Conservation (phyloP, 2,329 filamentous ascomycete species). For the Trichoderma koningiopsis region DNA sequence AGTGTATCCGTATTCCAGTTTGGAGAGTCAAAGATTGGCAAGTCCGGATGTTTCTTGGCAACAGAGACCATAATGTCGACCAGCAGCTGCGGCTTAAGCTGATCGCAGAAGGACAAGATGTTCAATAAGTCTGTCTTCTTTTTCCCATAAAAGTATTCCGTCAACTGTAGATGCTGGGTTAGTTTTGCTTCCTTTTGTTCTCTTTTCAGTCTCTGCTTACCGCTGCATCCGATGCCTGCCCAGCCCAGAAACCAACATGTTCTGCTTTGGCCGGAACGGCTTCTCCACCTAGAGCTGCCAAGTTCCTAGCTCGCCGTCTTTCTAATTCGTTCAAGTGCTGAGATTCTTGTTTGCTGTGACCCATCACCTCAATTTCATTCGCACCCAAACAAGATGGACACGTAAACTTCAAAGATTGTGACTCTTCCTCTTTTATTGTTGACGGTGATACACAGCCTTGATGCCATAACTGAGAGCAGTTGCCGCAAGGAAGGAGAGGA, state of each 20-base stretch:
- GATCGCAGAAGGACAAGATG: constrained; percentile 46
- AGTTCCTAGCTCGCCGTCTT: constrained; percentile 36
- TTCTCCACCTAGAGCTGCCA: constrained; percentile 39
- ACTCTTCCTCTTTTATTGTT: constrained; percentile 12
- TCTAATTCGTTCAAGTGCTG: constrained; percentile 36
- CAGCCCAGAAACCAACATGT: constrained; percentile 44
- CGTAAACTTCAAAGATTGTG: constrained; percentile 20
- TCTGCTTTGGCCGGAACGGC: constrained; percentile 41
- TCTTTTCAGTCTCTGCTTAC: constrained; percentile 34
- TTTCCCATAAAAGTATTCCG: constrained; percentile 44
- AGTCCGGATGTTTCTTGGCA: constrained; percentile 46
- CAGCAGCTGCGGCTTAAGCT: constrained; percentile 45
- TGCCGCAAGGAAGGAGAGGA: constrained; percentile 29
- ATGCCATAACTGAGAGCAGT: constrained; percentile 34
- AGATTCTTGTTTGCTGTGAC: not conserved
- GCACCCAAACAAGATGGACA: constrained; percentile 31
- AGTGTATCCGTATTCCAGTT: constrained; percentile 41
- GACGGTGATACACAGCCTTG: constrained; percentile 31
- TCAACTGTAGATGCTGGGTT: constrained; percentile 35
- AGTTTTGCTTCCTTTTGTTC: not conserved
- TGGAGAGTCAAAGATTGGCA: constrained; percentile 47
- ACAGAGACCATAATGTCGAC: constrained; percentile 46
- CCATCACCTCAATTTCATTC: not conserved
- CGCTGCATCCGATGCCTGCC: constrained; percentile 38
- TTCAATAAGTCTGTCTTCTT: constrained; percentile 45